Evolutionary conservation across 495 filamentous ascomycete species (phyloP), one percentile per base, ranked within the genome.

Genomic region (Aspergillus panamensis): DNA sequence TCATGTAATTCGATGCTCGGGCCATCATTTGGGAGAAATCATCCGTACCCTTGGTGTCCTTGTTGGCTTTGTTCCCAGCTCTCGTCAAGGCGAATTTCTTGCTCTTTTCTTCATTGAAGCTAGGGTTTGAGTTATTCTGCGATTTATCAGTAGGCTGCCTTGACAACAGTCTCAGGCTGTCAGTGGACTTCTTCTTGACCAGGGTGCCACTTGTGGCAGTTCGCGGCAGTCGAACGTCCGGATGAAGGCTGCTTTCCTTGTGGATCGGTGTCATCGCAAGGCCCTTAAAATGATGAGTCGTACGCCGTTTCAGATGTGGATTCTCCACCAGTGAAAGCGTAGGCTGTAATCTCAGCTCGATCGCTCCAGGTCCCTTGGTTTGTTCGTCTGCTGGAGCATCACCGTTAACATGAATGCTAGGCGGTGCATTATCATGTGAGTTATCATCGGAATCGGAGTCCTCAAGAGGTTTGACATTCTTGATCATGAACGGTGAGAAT

Each of bases 1-100:
- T 97, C 91, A 97, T 97, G 75, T 94, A 97, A 68, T 93, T 96
- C 19, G 89, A 94, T 7, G 94, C 94, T 31, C 94, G 85, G 48
- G 87, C 85, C 69, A 99, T 92, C 94, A 99, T 99, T 74, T 96
- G 92, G 2, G 92, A 91, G n/a, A 99, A 74, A 62, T 99, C 95
- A 66, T 97, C 95, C 0, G 88, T 89, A 6, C 82, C 79, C 42
- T 83, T 76, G 35, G 76, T 76, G 29, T 69, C 62, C 60, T 88
- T 85, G 12, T 65, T 74, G 9, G 80, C 74, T 61, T 77, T 77
- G 31, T 61, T 67, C 9, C 70, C 54, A 7, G 74, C 65, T 30
- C 81, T 80, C 30, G 73, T 71, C 7, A 89, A 70, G 1, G 64
- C 69, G 51, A 86, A 85, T 33, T 82, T 78, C 66, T 81, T 86